Percentiles rank a stretch among this genome's conserved stretches.
phyloP scores from a whole-genome alignment of 2,329 filamentous ascomycete species.

The Cladosporium sp. region DNA sequence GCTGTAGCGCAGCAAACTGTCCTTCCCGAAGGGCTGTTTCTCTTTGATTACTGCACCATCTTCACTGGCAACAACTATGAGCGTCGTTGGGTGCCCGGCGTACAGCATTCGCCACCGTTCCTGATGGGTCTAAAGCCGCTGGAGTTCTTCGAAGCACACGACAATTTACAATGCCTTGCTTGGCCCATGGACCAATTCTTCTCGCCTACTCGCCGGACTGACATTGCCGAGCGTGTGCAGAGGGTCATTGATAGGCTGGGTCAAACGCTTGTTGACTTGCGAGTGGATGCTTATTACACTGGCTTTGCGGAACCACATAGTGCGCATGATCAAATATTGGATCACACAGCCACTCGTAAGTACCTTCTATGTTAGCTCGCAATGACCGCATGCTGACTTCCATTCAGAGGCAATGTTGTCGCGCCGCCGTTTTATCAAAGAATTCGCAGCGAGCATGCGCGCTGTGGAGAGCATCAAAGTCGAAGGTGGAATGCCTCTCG shows the following conservation, averaged over 20 bases:
- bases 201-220: conserved; percentile 20
- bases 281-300: conserved; percentile 42
- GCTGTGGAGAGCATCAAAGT: conserved; percentile 49
- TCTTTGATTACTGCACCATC: conserved; percentile 33
- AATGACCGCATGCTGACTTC: not conserved
- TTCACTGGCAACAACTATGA: not conserved
- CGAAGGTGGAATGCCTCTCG: conserved; percentile 50
- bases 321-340: conserved; percentile 11
- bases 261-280: conserved; percentile 44
- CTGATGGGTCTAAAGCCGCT: conserved; percentile 28
- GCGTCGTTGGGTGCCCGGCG: not conserved
- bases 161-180: conserved; percentile 46
- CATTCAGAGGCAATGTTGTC: not conserved
- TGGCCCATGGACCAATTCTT: conserved; percentile 53
- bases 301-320: conserved; percentile 32
- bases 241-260: conserved; percentile 44
- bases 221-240: conserved; percentile 25
- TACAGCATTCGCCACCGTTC: not conserved
- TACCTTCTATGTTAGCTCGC: not conserved
- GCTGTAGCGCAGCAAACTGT: conserved; percentile 42
- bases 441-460: conserved; percentile 47
- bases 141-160: conserved; percentile 48
- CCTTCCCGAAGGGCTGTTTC: conserved; percentile 42
- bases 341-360: not conserved
- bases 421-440: conserved; percentile 43